Percentiles rank a stretch among this genome's conserved stretches.
These are phyloP conservation scores for Symmetrospora coprosmae DNA, from an alignment of 768 basidiomycete species.

Conservation along the genomic window DNA sequence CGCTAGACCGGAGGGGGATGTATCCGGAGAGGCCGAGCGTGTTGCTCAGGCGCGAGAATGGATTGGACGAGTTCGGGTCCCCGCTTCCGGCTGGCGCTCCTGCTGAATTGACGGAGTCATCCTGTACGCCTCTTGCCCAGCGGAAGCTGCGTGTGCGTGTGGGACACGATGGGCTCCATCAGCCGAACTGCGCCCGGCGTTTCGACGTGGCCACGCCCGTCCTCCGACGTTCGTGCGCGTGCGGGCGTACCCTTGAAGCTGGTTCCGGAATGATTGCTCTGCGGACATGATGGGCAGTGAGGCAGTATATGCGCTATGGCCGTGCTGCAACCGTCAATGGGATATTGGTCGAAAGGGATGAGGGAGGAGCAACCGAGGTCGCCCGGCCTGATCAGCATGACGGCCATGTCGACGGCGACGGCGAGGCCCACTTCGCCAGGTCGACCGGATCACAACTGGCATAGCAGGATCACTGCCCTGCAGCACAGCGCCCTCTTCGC, in stretches of 20 bases:
- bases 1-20: slow-evolving; percentile 67
- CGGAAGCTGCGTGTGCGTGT: slow-evolving; percentile 43
- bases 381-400: too few species aligned
- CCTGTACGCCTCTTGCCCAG: slow-evolving; percentile 59
- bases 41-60: slow-evolving; percentile 57
- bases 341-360: too few species aligned
- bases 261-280: slow-evolving; percentile 25
- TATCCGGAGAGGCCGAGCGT: slow-evolving; percentile 74
- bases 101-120: slow-evolving; percentile 46
- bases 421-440: too few species aligned
- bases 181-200: not conserved
- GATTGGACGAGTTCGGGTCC: slow-evolving; percentile 41
- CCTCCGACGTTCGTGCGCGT: not conserved
- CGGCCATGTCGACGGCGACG: too few species aligned
- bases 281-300: slow-evolving; percentile 3
- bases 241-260: slow-evolving; percentile 24
- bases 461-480: too few species aligned
- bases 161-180: not conserved
- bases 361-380: too few species aligned
- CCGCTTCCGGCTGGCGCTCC: slow-evolving; percentile 4
- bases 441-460: too few species aligned
- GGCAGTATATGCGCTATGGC: too few species aligned
- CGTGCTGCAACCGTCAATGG: too few species aligned
- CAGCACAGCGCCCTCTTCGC: too few species aligned
- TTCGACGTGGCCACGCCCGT: not conserved